Conservation (phyloP, 306 rosid species). For the Glycine latifolia region DNA sequence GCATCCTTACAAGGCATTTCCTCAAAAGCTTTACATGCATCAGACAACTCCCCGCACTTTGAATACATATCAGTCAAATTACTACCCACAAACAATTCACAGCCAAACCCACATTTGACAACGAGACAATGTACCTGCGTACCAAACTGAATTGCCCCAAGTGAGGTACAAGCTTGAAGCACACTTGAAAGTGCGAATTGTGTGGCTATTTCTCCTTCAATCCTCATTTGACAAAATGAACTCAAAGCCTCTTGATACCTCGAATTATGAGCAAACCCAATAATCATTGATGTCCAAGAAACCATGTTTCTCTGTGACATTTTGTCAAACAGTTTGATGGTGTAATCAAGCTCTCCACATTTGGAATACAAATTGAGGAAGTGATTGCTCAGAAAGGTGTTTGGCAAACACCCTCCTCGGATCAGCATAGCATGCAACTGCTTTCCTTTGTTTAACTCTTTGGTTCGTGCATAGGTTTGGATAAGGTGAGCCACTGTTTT, state of each 20-base stretch:
- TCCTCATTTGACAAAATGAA: constrained; percentile 55
- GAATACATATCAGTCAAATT: constrained; percentile 69
- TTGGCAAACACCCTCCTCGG: constrained; percentile 45
- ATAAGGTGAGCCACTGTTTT: constrained; percentile 48
- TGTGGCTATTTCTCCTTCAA: constrained; percentile 49
- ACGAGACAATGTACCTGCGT: constrained; percentile 63
- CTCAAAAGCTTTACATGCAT: constrained; percentile 63
- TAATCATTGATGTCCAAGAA: constrained; percentile 68
- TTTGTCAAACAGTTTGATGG: constrained; percentile 59
- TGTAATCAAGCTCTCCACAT: constrained; percentile 55
- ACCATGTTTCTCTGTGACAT: constrained; percentile 63
- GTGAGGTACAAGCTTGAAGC: constrained; percentile 56
- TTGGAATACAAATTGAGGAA: constrained; percentile 58
- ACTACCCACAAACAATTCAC: constrained; percentile 63
- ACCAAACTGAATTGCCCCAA: constrained; percentile 57
- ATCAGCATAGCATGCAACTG: constrained; percentile 67
- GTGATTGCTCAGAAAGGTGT: constrained; percentile 60
- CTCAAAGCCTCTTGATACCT: constrained; percentile 54
- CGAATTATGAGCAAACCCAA: constrained; percentile 58
- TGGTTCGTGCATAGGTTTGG: constrained; percentile 56
- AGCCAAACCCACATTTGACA: constrained; percentile 53
- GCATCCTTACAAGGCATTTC: constrained; percentile 65
- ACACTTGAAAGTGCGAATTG: constrained; percentile 63
- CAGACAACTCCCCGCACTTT: constrained; percentile 52
- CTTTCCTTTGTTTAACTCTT: constrained; percentile 62